Conservation (phyloP, 805 yeast genomes). For the Metschnikowia lunata region DNA sequence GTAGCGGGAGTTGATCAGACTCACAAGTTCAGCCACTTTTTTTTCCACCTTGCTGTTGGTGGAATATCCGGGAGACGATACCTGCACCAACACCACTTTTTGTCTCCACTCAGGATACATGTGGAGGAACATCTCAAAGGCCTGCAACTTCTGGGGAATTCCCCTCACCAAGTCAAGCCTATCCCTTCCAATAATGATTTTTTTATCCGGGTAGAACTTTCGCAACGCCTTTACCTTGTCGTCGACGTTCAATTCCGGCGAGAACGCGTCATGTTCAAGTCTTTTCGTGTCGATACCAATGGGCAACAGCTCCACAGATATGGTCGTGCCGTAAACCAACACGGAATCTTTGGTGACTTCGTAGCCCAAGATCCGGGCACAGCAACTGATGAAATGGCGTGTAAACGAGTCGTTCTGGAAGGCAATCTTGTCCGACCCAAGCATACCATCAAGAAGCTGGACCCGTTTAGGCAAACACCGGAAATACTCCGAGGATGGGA, state of each 20-base stretch:
- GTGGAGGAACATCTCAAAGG: conserved; percentile 81
- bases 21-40: conserved; percentile 77
- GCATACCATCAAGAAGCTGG: conserved; percentile 81
- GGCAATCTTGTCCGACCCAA: conserved; percentile 82
- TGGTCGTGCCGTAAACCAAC: conserved; percentile 70
- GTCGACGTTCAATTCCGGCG: conserved; percentile 40
- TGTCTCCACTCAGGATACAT: conserved; percentile 92
- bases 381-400: conserved; percentile 86
- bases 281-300: conserved; percentile 81
- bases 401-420: conserved; percentile 85
- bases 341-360: conserved; percentile 59
- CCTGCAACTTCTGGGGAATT: conserved; percentile 87
- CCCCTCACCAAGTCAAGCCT: conserved; percentile 89
- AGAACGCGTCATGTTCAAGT: conserved; percentile 61
- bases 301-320: conserved; percentile 72
- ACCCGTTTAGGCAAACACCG: conserved; percentile 81
- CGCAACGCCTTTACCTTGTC: conserved; percentile 62
- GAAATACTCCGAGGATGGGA: conserved; percentile 92
- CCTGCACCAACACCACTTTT: conserved; percentile 85
- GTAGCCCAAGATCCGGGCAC: conserved; percentile 82
- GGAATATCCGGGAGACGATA: conserved; percentile 71
- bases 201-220: conserved; percentile 57
- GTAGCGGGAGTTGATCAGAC: conserved; percentile 76
- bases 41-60: conserved; percentile 66
- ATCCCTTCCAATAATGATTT: conserved; percentile 90